phyloP scores from a whole-genome alignment of 192 early-diverging fungal species.

The Coemansia sp. region DNA sequence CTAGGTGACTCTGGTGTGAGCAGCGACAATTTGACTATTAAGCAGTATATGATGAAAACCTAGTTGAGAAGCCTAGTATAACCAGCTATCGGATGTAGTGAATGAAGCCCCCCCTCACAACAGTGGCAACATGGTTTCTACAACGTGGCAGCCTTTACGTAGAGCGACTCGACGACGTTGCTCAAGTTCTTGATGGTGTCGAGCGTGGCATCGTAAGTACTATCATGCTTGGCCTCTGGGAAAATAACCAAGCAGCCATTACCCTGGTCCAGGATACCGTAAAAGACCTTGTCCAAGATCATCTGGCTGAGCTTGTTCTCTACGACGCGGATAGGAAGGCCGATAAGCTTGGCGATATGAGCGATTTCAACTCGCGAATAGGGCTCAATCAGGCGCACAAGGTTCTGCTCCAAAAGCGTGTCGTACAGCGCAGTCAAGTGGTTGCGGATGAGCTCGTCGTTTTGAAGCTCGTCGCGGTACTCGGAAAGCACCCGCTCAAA shows the following conservation, averaged over 20 bases:
- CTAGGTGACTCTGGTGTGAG: background rate
- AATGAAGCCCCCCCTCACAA: background rate
- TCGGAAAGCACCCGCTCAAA: conserved; percentile 91
- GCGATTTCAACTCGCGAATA: conserved; percentile 96
- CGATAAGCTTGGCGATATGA: conserved; percentile 92
- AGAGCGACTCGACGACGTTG: conserved; percentile 93
- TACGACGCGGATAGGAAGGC: conserved; percentile 90
- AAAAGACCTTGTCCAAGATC: conserved; percentile 97
- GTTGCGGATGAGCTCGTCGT: conserved; percentile 92
- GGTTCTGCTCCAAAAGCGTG: conserved; percentile 94
- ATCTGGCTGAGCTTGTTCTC: conserved; percentile 98
- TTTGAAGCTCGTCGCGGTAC: conserved; percentile 84
- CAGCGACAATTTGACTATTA: background rate
- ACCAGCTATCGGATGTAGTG: background rate
- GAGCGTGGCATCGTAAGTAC: conserved; percentile 89
- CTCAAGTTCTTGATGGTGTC: conserved; percentile 98
- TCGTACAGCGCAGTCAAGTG: conserved; percentile 96
- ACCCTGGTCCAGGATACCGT: conserved; percentile 97
- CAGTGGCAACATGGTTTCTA: background rate
- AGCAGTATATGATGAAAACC: background rate
- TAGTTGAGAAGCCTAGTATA: background rate
- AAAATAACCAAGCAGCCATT: conserved; percentile 95
- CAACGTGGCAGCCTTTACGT: conserved; percentile 76
- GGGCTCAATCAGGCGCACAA: conserved; percentile 97
- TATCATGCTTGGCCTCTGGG: conserved; percentile 86